phyloP scores from a whole-genome alignment of 2,329 filamentous ascomycete species.

The Clarireedia sp. region DNA sequence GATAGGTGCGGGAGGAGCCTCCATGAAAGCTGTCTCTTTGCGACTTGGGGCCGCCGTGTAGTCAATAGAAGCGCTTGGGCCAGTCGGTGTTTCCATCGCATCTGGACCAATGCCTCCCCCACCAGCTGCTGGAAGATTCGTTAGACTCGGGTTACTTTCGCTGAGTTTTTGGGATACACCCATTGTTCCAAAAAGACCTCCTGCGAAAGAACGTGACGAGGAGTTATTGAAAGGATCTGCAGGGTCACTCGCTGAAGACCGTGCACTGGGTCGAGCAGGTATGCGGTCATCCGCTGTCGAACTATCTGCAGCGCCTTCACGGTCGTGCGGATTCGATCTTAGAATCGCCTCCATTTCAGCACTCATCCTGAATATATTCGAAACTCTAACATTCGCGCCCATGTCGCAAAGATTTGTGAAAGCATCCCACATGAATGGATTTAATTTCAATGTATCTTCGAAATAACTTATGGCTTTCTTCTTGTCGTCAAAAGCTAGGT shows the following conservation, averaged over 20 bases:
- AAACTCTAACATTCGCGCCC: conserved; percentile 71
- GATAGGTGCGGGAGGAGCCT: conserved; percentile 41
- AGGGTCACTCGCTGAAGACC: conserved; percentile 20
- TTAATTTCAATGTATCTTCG: conserved; percentile 78
- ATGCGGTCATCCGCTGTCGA: not conserved
- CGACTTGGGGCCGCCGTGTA: conserved; percentile 21
- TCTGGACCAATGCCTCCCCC: conserved; percentile 38
- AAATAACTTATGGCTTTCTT: conserved; percentile 80
- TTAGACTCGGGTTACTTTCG: conserved; percentile 30
- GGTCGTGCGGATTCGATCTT: conserved; percentile 23
- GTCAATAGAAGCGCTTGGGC: conserved; percentile 36
- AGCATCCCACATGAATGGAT: conserved; percentile 98
- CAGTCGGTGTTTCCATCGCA: conserved; percentile 56
- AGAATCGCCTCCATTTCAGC: conserved; percentile 50
- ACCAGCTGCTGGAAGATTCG: conserved; percentile 27
- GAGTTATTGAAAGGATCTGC: conserved; percentile 30
- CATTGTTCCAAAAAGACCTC: conserved; percentile 28
- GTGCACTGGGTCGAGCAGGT: conserved; percentile 13
- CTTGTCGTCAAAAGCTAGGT: conserved; percentile 71
- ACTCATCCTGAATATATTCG: conserved; percentile 78
- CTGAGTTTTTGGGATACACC: conserved; percentile 28
- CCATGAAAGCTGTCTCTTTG: conserved; percentile 28
- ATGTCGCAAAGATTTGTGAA: conserved; percentile 83
- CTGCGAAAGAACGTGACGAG: conserved; percentile 19
- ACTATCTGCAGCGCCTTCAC: not conserved